These are phyloP conservation scores for Iris pallida DNA, from an alignment of 116 monocot species.

Conservation along the genomic window DNA sequence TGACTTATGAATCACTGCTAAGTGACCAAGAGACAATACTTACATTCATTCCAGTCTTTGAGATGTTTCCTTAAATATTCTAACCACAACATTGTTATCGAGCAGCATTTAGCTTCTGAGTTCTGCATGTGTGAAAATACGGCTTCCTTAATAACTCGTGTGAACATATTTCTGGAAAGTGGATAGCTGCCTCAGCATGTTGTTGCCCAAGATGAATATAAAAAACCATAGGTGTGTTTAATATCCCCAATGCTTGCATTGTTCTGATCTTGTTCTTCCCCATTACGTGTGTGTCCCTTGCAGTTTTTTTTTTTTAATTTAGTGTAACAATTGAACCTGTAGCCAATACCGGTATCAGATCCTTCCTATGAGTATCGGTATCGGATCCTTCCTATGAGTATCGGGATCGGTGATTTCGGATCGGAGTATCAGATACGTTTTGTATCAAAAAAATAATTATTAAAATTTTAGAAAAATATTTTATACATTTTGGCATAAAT, in stretches of 20 bases:
- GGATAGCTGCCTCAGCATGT: conserved; percentile 96
- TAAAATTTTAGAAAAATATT: no score
- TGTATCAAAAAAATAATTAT: no score
- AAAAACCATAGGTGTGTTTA: conserved; percentile 86
- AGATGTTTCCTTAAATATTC: background rate
- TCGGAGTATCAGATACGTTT: no score
- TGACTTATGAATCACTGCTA: no score
- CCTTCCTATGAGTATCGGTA: no score
- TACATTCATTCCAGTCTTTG: no score
- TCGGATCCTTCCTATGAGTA: no score
- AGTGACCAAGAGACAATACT: no score
- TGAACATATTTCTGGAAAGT: conserved; percentile 68
- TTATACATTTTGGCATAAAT: no score
- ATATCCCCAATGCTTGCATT: conserved; percentile 15
- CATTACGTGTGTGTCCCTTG: background rate
- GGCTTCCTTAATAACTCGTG: conserved; percentile 10
- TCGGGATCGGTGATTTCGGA: no score
- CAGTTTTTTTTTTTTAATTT: background rate
- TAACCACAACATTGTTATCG: background rate
- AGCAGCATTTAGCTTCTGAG: background rate
- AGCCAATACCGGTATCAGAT: no score
- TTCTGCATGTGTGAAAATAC: background rate
- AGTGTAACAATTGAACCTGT: conserved; percentile 22
- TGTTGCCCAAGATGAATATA: conserved; percentile 80
- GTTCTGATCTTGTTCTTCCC: background rate